Percentiles rank a stretch among this genome's conserved stretches.
phyloP scores from a whole-genome alignment of 257 asterid species.

The Nicotiana noctiflora region DNA sequence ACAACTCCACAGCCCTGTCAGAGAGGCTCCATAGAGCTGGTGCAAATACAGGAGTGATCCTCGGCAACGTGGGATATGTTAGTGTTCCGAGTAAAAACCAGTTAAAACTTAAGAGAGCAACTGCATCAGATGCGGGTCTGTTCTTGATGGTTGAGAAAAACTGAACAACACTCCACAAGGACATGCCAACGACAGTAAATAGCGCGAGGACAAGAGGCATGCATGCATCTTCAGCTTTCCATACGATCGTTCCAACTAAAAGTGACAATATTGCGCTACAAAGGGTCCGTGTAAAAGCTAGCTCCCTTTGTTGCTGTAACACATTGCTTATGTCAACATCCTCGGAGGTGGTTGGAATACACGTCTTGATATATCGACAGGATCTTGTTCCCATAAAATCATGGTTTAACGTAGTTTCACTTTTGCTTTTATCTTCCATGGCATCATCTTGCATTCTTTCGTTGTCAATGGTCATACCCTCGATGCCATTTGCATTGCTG shows the following conservation, averaged over 20 bases:
- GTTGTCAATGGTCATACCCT: not conserved
- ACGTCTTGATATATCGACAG: not conserved
- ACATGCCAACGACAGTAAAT: slow-evolving; percentile 42
- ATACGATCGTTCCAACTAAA: slow-evolving; percentile 49
- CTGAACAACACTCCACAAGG: slow-evolving; percentile 41
- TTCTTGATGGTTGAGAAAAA: slow-evolving; percentile 31
- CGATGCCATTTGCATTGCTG: not conserved
- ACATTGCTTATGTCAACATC: not conserved
- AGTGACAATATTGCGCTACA: slow-evolving; percentile 48
- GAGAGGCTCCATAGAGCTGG: slow-evolving; percentile 14
- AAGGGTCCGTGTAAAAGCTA: slow-evolving; percentile 44
- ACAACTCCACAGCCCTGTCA: not conserved
- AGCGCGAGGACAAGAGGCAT: slow-evolving; percentile 59
- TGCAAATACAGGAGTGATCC: slow-evolving; percentile 23
- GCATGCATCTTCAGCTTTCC: slow-evolving; percentile 60
- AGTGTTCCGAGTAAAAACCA: slow-evolving; percentile 64
- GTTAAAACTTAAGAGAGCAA: slow-evolving; percentile 66
- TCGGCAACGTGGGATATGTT: slow-evolving; percentile 46
- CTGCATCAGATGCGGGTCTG: slow-evolving; percentile 42
- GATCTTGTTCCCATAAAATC: slow-evolving; percentile 6
- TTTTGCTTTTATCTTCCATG: slow-evolving; percentile 8
- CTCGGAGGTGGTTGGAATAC: not conserved
- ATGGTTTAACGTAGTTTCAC: not conserved
- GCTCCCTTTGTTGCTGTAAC: slow-evolving; percentile 23
- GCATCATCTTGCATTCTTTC: not conserved